A percentile compares a stretch with the other conserved stretches of the same genome.
phyloP scores from a whole-genome alignment of 306 rosid species.

The Cucumis sativus region Cucumber_9930_V3 NC_026656.2:1011501-1012000 shows the following conservation, averaged over 20 bases:
- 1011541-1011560: too few relatives aligned
- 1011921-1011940: constrained; percentile 79
- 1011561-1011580: not conserved
- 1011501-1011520: too few relatives aligned
- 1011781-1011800: constrained; percentile 33
- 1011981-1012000: constrained; percentile 74
- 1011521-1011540: too few relatives aligned
- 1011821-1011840: not conserved
- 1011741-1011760: constrained; percentile 74
- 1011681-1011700: constrained; percentile 92
- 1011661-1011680: constrained; percentile 31
- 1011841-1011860: not conserved
- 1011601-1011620: not conserved
- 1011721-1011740: constrained; percentile 88
- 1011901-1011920: constrained; percentile 84
- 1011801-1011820: constrained; percentile 46
- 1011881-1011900: constrained; percentile 61
- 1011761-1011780: constrained; percentile 59
- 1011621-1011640: not conserved
- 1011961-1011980: constrained; percentile 87
- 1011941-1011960: constrained; percentile 86
- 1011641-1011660: not conserved
- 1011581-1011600: not conserved
- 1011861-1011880: constrained; percentile 7
- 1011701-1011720: constrained; percentile 82